Evolutionary conservation across 2,329 filamentous ascomycete species (phyloP).

Genomic region (Sclerotinia spermophila): DNA sequence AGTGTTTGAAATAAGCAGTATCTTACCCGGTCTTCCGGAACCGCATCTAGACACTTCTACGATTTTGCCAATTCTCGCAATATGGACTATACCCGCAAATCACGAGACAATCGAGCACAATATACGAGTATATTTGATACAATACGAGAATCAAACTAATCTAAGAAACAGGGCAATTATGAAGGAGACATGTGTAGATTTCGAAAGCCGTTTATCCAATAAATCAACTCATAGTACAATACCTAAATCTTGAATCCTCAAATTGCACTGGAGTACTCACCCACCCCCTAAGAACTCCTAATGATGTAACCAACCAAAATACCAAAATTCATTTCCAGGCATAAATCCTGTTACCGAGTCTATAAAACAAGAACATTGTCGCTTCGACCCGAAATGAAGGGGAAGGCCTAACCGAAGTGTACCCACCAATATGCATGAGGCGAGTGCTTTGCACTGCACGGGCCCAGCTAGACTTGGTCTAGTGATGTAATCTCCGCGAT

Average conservation of each 20-base stretch:
- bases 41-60: neutral
- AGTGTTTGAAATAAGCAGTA: neutral
- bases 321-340: neutral
- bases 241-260: neutral
- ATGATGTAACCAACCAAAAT: slow-evolving; percentile 9
- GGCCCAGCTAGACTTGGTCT: slow-evolving; percentile 51
- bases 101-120: neutral
- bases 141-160: neutral
- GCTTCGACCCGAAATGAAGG: neutral
- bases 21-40: neutral
- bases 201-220: neutral
- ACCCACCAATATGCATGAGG: neutral
- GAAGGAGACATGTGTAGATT: neutral
- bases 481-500: slow-evolving; percentile 18
- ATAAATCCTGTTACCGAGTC: slow-evolving; percentile 25
- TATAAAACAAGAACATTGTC: slow-evolving; percentile 59
- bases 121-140: neutral
- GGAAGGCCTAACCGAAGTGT: neutral
- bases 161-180: neutral
- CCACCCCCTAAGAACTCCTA: neutral
- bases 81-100: neutral
- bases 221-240: neutral
- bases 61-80: neutral
- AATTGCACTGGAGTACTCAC: neutral
- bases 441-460: slow-evolving; percentile 55